A percentile compares a stretch with the other conserved stretches of the same genome.
These are phyloP conservation scores for Monilinia vaccinii-corymbosi DNA, from an alignment of 2,329 filamentous ascomycete species.

Conservation along the genomic window DNA sequence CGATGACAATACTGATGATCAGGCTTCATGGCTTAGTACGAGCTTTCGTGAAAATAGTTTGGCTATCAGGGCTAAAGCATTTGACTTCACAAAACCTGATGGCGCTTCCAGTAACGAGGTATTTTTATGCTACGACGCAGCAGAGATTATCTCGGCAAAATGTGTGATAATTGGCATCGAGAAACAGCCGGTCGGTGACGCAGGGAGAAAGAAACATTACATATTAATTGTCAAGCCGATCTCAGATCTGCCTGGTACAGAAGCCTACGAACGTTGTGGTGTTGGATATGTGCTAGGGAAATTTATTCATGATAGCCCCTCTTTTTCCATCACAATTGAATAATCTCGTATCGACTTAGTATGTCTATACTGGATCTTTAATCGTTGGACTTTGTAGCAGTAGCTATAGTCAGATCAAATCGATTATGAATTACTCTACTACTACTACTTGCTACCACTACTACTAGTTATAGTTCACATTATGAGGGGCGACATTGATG, in stretches of 20 bases:
- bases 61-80: neutral
- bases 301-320: neutral
- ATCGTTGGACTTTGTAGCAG: too few relatives aligned
- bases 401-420: too few relatives aligned
- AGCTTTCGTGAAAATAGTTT: neutral
- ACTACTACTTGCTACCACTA: too few relatives aligned
- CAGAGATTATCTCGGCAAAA: neutral
- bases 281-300: neutral
- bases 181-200: neutral
- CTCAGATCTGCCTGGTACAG: neutral
- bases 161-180: neutral
- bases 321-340: neutral
- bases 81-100: neutral
- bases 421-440: too few relatives aligned
- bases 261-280: neutral
- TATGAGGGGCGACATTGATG: too few relatives aligned
- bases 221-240: neutral
- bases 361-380: too few relatives aligned
- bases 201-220: neutral
- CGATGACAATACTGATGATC: neutral
- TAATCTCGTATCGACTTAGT: neutral
- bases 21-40: neutral
- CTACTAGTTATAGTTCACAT: too few relatives aligned
- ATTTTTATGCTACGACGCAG: neutral
- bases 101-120: neutral